phyloP scores from a whole-genome alignment of 2,329 filamentous ascomycete species.

The Pseudocercospora vitis region DNA sequence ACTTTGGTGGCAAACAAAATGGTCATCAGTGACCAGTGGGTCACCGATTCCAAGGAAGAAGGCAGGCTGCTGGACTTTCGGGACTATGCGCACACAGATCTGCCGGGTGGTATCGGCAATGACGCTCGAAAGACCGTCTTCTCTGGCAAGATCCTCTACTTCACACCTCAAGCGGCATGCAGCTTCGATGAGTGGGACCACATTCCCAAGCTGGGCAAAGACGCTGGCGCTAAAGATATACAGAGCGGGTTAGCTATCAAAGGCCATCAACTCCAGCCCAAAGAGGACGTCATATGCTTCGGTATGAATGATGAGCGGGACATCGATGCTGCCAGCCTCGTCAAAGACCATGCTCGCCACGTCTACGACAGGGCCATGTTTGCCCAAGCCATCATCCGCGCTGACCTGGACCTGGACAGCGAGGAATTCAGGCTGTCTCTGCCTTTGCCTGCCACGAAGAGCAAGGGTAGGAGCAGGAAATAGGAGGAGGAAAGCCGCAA shows the following conservation, averaged over 20 bases:
- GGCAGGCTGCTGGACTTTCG: conserved; percentile 21
- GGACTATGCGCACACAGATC: conserved; percentile 13
- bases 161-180: conserved; percentile 43
- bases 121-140: conserved; percentile 48
- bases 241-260: conserved; percentile 25
- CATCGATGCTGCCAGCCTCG: conserved; percentile 37
- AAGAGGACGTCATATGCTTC: conserved; percentile 40
- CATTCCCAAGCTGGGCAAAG: conserved; percentile 42
- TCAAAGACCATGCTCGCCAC: conserved; percentile 36
- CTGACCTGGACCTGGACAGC: conserved; percentile 41
- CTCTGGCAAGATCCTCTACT: conserved; percentile 50
- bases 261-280: conserved; percentile 25
- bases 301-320: conserved; percentile 40
- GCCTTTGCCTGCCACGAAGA: neutral
- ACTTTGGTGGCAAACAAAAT: conserved; percentile 45
- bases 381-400: conserved; percentile 46
- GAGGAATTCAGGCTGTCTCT: conserved; percentile 40
- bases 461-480: conserved; percentile 8
- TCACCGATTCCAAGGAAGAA: conserved; percentile 42
- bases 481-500: neutral
- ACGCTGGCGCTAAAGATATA: conserved; percentile 41
- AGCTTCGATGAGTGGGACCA: conserved; percentile 42
- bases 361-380: conserved; percentile 49
- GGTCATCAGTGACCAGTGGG: conserved; percentile 51
- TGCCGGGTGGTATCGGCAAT: conserved; percentile 31